Base-by-base conservation (phyloP, 768 basidiomycete species). In the Lactifluus pinguis region DNA sequence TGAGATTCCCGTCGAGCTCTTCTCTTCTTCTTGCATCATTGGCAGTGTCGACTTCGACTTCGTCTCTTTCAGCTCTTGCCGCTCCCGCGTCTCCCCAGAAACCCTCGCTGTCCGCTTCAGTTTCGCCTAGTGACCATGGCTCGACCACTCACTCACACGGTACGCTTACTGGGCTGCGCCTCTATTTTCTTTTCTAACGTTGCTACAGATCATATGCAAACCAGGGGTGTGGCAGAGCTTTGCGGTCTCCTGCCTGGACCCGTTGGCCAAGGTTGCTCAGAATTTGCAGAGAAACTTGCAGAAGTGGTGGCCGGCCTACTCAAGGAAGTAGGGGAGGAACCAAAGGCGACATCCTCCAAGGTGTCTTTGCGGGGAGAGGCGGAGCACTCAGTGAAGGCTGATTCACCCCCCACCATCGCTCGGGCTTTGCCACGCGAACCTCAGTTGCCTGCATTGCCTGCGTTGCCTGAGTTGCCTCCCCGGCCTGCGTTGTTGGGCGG, bases 1-100 rank as follows among this genome's bases (percentile, higher is more conserved):
- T 73, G 72, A 70, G 64, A 57, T 49, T 72, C 53, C 66, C 70
- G 2, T 57, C 70, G 44, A 71, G 72, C 67, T 72, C 72, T 49
- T 73, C 72, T n/a, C 45, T 73, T 47, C 15, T 73, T 56, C 60
- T 73, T 44, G 72, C 71, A 8, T 65, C 70, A 17, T 66, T 73
- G 49, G 72, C 71, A 17, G 60, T 68, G 44, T 61, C 60, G 39
- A 66, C 69, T 4, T 69, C 72, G 0, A 71, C 71, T 1, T 65
- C 67, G 2, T 72, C 72, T n/a, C 62, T 71, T 19, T 67, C 68
- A 34, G 62, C 62, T 39, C 58, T 73, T 48, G 72, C 72, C 2
- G 71, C 71, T 1, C 72, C 72, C 9, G 21, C 10, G 10, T 63
- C 61, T 29, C 8, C 38, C 44, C 10, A 9, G 34, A 54, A 21